Percentiles rank a stretch among this genome's conserved stretches.
phyloP scores from a whole-genome alignment of 495 filamentous ascomycete genomes.

The Aspergillus affinis region DNA sequence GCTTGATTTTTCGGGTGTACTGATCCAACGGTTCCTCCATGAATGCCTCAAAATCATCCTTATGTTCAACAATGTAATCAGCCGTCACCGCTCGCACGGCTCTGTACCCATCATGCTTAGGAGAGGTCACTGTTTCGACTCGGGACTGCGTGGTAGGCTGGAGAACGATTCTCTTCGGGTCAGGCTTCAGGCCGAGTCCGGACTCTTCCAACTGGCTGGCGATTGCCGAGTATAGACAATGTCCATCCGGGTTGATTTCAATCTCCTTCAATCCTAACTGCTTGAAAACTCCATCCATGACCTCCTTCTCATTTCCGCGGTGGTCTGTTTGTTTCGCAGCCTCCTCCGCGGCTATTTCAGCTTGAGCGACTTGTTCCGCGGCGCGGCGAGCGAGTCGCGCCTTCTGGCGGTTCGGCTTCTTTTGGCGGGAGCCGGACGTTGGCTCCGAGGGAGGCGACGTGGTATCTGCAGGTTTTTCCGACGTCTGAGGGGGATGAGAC shows the following conservation, averaged over 20 bases:
- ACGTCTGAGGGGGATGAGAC: slow-evolving; percentile 4
- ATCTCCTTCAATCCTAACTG: slow-evolving; percentile 66
- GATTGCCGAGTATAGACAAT: slow-evolving; percentile 93
- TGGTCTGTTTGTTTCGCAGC: slow-evolving; percentile 72
- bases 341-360: slow-evolving; percentile 67
- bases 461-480: slow-evolving; percentile 12
- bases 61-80: slow-evolving; percentile 56
- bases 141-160: slow-evolving; percentile 38
- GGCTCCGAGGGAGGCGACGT: slow-evolving; percentile 13
- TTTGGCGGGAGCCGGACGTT: slow-evolving; percentile 29
- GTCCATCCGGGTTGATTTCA: slow-evolving; percentile 84
- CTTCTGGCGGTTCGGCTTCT: slow-evolving; percentile 89
- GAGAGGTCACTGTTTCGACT: slow-evolving; percentile 42
- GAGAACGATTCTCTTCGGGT: slow-evolving; percentile 40
- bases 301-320: slow-evolving; percentile 65
- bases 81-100: slow-evolving; percentile 52
- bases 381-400: slow-evolving; percentile 85
- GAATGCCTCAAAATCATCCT: slow-evolving; percentile 65
- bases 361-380: slow-evolving; percentile 72
- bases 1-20: slow-evolving; percentile 74
- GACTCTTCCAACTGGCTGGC: slow-evolving; percentile 70
- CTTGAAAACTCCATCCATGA: slow-evolving; percentile 66
- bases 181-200: slow-evolving; percentile 48
- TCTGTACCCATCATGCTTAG: slow-evolving; percentile 45
- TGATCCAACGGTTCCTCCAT: slow-evolving; percentile 77